These are phyloP conservation scores for Setaria italica DNA, from an alignment of 202 grass and related monocot species.

Conservation along the genomic window DNA sequence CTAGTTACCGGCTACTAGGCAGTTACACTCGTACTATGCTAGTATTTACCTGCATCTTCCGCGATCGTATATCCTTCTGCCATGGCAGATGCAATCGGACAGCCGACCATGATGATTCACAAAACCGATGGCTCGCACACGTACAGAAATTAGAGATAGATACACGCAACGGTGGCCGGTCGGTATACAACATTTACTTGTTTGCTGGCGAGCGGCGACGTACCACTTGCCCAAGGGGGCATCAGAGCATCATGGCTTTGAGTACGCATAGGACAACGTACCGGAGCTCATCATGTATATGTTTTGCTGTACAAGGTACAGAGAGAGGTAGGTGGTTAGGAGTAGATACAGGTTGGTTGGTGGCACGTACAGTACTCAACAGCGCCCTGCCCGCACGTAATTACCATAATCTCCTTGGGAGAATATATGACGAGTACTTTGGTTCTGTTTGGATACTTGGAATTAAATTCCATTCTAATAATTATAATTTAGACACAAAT, in stretches of 20 bases:
- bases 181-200: background rate
- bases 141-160: background rate
- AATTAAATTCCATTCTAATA: too few species aligned
- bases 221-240: background rate
- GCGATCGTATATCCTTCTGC: background rate
- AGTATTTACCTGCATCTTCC: background rate
- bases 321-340: background rate
- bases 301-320: constrained; percentile 1
- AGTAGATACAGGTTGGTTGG: background rate
- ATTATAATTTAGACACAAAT: too few species aligned
- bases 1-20: too few species aligned
- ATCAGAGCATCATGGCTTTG: background rate
- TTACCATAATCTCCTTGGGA: background rate
- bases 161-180: background rate
- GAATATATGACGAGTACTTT: background rate
- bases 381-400: background rate
- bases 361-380: background rate
- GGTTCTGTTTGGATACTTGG: too few species aligned
- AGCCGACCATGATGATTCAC: background rate
- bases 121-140: background rate
- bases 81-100: background rate
- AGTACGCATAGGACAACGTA: background rate
- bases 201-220: background rate
- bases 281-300: background rate
- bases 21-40: too few species aligned